Percentiles rank a stretch among this genome's conserved stretches.
These are phyloP conservation scores for Rhodomyrtus psidioides DNA, from an alignment of 441 rosid genomes.

Conservation along the genomic window DNA sequence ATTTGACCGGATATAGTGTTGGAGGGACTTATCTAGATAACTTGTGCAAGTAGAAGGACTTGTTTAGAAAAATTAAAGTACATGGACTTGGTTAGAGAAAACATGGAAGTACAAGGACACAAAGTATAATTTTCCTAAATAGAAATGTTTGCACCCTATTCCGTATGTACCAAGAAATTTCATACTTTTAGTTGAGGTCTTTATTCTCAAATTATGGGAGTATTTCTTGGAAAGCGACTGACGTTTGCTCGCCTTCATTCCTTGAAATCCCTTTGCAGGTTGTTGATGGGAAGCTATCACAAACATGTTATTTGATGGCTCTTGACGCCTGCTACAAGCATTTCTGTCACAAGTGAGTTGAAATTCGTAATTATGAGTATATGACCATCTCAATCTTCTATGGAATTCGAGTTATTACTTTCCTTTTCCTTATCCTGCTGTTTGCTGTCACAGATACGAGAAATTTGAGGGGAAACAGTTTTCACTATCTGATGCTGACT, in stretches of 20 bases:
- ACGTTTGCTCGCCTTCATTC: not conserved
- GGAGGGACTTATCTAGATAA: not conserved
- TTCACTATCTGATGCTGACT: conserved; percentile 68
- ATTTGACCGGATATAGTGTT: not conserved
- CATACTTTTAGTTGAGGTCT: not conserved
- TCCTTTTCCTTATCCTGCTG: not conserved
- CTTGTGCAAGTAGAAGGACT: not conserved
- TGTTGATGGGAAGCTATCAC: conserved; percentile 98
- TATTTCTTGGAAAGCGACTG: not conserved
- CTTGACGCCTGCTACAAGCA: conserved; percentile 85
- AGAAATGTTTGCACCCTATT: not conserved
- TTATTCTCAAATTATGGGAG: not conserved
- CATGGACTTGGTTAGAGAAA: not conserved
- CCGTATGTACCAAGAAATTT: not conserved
- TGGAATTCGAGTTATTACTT: not conserved
- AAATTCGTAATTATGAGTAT: not conserved
- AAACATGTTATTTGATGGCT: conserved; percentile 98
- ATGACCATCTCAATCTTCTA: not conserved
- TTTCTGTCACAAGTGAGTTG: conserved; percentile 71
- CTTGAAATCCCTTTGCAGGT: conserved; percentile 43
- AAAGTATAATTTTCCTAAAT: not conserved
- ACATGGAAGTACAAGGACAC: not conserved
- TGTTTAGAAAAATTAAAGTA: not conserved
- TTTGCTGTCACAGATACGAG: conserved; percentile 50
- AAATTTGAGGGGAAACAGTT: conserved; percentile 77